Base-by-base conservation (phyloP, 2,329 filamentous ascomycete species). In the Cercospora sp. region DNA sequence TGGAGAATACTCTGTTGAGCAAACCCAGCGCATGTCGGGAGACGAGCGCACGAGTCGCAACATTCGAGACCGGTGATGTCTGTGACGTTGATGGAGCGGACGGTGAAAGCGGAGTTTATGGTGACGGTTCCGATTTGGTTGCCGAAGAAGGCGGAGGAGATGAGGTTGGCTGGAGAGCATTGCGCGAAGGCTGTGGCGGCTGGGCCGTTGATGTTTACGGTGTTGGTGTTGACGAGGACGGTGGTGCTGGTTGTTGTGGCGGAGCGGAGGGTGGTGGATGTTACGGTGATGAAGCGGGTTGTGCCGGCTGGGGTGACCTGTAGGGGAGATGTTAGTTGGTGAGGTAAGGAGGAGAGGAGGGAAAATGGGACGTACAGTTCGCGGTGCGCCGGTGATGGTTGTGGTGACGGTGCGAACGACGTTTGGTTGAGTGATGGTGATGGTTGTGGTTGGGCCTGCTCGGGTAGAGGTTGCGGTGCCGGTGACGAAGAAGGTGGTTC, bases 91-190 rank as follows among this genome's bases (percentile, higher is more conserved):
- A 65, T 45, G 16, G 66, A 65, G 13, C 55, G 63, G 16, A 68
- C 55, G 16, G 33, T 59, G 58, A 63, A 65, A 7, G 57, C 62
- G 23, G 5, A 5, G 58, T 65, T 65, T 58, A 61, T 61, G 10
- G 62, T 58, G 33, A 68, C 28, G 20, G 62, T 65, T 30, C 66
- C 66, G 45, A 68, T 68, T 36, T 62, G 58, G 55, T 68, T 64
- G 45, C 63, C 66, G 28, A 26, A 53, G 9, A 60, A 48, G 13
- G 63, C 63, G 20, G 58, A 45, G 62, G 36, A 48, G 51, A 68
- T 45, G 20, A 53, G 42, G 58, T 68, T 68, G 12, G 16, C 30
- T 9, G 62, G 5, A 3, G 45, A 16, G 10, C 62, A 65, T 48
- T 68, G 66, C 9, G 62, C 63, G 31, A 58, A 48, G 28, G 30